A percentile compares a stretch with the other conserved stretches of the same genome.
phyloP scores from a whole-genome alignment of 441 rosid species.

The Rhodomyrtus psidioides region DNA sequence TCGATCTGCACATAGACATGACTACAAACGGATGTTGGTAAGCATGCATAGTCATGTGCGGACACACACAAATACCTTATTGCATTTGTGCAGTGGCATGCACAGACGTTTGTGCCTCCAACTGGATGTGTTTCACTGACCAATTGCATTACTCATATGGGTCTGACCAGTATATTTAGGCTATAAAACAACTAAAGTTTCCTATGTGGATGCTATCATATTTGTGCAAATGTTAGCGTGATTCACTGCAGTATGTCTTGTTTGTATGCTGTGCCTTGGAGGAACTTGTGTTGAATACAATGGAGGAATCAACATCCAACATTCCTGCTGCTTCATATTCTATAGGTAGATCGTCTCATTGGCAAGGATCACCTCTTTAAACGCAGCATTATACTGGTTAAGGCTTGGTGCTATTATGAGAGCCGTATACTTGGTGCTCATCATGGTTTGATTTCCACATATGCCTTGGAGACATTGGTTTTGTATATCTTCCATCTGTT shows the following conservation, averaged over 20 bases:
- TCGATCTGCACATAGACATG: neutral
- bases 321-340: slow-evolving; percentile 1
- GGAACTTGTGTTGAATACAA: neutral
- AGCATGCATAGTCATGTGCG: neutral
- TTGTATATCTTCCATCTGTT: slow-evolving; percentile 77
- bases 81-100: neutral
- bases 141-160: neutral
- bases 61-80: neutral
- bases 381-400: slow-evolving; percentile 75
- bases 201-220: neutral
- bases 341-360: slow-evolving; percentile 61
- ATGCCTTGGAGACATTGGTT: slow-evolving; percentile 89
- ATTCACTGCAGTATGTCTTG: neutral
- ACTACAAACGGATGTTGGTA: neutral
- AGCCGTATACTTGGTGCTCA: slow-evolving; percentile 94
- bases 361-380: slow-evolving; percentile 83
- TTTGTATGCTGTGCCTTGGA: neutral
- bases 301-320: neutral
- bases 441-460: slow-evolving; percentile 85
- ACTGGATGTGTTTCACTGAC: neutral
- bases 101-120: neutral
- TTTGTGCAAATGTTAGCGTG: neutral
- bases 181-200: neutral
- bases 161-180: neutral
- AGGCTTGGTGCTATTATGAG: slow-evolving; percentile 96